Conservation (phyloP, 2,329 filamentous ascomycete species). For the Arthroderma sp. region DNA sequence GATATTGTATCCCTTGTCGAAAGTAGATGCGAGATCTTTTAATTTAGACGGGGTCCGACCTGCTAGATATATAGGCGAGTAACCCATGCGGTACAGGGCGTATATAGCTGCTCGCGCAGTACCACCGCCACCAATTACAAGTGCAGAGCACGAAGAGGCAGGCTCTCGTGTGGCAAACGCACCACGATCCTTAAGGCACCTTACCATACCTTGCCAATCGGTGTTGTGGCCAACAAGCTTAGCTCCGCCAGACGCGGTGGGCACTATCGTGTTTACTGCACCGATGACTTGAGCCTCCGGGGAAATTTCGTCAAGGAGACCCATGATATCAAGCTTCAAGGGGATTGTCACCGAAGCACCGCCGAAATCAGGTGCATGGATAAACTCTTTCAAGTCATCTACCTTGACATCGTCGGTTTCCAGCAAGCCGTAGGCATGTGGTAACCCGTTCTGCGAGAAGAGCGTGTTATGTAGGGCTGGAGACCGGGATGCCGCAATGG, state of each 20-base stretch:
- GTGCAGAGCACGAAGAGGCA: slow-evolving; percentile 38
- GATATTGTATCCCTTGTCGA: slow-evolving; percentile 61
- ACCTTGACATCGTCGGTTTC: slow-evolving; percentile 53
- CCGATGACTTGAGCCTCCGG: slow-evolving; percentile 71
- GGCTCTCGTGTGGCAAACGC: slow-evolving; percentile 26
- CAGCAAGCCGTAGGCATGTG: slow-evolving; percentile 62
- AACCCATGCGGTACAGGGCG: slow-evolving; percentile 70
- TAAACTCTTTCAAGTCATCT: slow-evolving; percentile 47
- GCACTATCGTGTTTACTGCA: slow-evolving; percentile 86
- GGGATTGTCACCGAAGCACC: slow-evolving; percentile 94
- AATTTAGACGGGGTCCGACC: slow-evolving; percentile 63
- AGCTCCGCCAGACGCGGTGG: slow-evolving; percentile 33
- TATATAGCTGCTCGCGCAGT: slow-evolving; percentile 87
- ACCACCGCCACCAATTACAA: slow-evolving; percentile 83
- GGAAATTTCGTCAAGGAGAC: slow-evolving; percentile 65
- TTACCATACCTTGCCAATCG: slow-evolving; percentile 86
- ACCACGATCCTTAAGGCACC: slow-evolving; percentile 59
- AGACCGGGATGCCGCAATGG: slow-evolving; percentile 69
- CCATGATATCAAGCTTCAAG: slow-evolving; percentile 78
- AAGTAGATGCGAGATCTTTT: slow-evolving; percentile 52
- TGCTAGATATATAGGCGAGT: slow-evolving; percentile 73
- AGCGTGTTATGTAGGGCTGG: slow-evolving; percentile 82
- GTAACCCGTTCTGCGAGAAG: slow-evolving; percentile 63
- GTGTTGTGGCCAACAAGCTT: slow-evolving; percentile 77
- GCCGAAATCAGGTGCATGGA: slow-evolving; percentile 64